A percentile compares a stretch with the other conserved stretches of the same genome.
These are phyloP conservation scores for Calonectria pseudoreteaudii DNA, from an alignment of 2,329 filamentous ascomycete genomes.

Conservation along the genomic window DNA sequence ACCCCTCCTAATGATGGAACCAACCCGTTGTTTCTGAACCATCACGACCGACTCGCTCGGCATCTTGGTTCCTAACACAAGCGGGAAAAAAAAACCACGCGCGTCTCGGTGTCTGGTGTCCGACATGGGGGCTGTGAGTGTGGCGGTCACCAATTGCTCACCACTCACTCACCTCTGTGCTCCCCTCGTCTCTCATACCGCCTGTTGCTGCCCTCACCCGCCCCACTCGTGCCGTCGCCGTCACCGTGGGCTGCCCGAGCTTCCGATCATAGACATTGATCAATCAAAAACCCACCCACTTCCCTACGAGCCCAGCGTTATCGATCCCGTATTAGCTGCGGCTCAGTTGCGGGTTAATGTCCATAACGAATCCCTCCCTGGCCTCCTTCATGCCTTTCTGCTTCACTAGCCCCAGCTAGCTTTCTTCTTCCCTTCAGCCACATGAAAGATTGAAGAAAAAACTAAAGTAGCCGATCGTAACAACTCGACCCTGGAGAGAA, in stretches of 20 bases:
- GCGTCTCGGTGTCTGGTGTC: conserved; percentile 34
- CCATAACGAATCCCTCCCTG: not conserved
- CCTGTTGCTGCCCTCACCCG: not conserved
- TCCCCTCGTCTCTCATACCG: not conserved
- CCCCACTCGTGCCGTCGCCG: not conserved
- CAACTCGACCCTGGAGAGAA: not conserved
- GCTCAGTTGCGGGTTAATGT: not conserved
- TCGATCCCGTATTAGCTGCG: not conserved
- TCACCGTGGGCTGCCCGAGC: not conserved
- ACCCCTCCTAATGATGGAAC: not conserved
- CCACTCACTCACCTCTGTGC: not conserved
- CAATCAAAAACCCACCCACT: not conserved
- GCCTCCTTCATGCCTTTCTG: not conserved
- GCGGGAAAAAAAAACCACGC: conserved; percentile 23
- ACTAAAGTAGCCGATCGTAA: not conserved
- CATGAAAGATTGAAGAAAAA: not conserved
- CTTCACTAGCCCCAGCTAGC: not conserved
- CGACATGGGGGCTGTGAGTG: conserved; percentile 14
- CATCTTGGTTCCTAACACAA: conserved; percentile 30
- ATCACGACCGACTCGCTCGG: not conserved
- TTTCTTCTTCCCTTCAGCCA: not conserved
- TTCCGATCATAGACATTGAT: not conserved
- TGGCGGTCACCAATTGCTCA: conserved; percentile 3
- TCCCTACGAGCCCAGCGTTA: not conserved
- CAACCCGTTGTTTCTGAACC: conserved; percentile 17